Evolutionary conservation across 306 rosid species (phyloP).

Genomic region (Casuarina cunninghamiana): DNA sequence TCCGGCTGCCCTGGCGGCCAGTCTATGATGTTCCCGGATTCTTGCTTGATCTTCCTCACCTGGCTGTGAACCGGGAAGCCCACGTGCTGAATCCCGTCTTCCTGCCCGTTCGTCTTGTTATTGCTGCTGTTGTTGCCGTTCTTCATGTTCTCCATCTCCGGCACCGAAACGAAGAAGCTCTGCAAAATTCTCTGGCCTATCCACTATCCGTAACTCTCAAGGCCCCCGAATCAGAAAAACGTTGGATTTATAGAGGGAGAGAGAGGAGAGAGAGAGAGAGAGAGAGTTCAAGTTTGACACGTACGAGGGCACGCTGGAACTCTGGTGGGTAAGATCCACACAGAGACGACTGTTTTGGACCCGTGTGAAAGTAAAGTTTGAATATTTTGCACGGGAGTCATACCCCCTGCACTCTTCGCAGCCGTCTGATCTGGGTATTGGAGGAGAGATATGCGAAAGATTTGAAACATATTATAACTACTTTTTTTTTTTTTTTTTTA

Average conservation of each 20-base stretch:
- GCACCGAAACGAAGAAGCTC: too few relatives aligned
- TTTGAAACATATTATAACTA: too few relatives aligned
- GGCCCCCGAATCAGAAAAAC: constrained; percentile 1
- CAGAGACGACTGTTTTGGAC: constrained; percentile 47
- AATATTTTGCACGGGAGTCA: background rate
- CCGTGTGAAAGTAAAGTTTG: constrained; percentile 32
- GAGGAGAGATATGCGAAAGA: too few relatives aligned
- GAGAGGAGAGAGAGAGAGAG: background rate
- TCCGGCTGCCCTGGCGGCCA: constrained; percentile 58
- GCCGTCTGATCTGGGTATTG: too few relatives aligned
- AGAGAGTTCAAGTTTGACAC: constrained; percentile 40
- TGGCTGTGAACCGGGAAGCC: constrained; percentile 67
- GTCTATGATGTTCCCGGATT: constrained; percentile 58
- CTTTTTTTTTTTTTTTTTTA: too few relatives aligned
- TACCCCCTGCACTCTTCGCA: too few relatives aligned
- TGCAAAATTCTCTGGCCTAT: background rate
- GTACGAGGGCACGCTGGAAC: constrained; percentile 43
- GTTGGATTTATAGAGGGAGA: constrained; percentile 7
- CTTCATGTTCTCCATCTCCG: constrained; percentile 47
- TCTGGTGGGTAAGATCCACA: constrained; percentile 48
- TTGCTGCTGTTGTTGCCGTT: constrained; percentile 20
- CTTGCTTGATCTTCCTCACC: constrained; percentile 77
- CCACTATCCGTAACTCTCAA: background rate
- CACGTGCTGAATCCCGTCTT: constrained; percentile 24
- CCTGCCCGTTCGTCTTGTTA: background rate